Conservation (phyloP, 306 rosid genomes). For the Casuarina cunninghamiana region DNA sequence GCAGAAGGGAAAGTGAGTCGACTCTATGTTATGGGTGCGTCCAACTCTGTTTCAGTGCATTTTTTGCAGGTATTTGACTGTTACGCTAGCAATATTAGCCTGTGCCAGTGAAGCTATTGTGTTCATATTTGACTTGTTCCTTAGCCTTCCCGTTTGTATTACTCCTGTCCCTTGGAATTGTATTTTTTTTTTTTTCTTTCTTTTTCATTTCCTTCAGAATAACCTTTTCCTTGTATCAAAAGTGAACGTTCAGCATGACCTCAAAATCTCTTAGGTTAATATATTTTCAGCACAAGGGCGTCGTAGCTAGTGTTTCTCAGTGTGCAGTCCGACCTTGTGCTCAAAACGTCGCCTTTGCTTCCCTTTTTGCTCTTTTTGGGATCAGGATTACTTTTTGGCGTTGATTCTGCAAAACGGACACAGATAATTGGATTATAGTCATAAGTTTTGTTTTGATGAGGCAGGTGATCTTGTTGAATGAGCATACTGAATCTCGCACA, state of each 20-base stretch:
- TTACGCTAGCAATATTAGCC: constrained; percentile 12
- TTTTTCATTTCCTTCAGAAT: background rate
- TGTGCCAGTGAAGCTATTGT: constrained; percentile 2
- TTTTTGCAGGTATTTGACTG: constrained; percentile 57
- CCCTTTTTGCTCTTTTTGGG: background rate
- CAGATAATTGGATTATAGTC: constrained; percentile 1
- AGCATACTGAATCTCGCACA: constrained; percentile 70
- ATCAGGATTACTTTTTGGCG: background rate
- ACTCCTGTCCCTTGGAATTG: background rate
- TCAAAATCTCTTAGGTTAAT: background rate
- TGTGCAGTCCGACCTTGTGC: too few species aligned
- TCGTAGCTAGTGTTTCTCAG: background rate
- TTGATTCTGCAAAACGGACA: background rate
- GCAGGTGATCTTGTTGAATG: constrained; percentile 77
- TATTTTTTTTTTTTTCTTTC: background rate
- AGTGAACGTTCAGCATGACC: background rate
- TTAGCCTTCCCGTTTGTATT: background rate
- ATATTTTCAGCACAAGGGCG: background rate
- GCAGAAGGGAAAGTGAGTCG: constrained; percentile 80
- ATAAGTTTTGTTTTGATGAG: constrained; percentile 17
- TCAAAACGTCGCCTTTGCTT: background rate
- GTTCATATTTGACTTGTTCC: constrained; percentile 2
- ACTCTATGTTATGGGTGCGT: constrained; percentile 67
- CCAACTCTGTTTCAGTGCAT: constrained; percentile 53
- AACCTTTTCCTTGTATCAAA: background rate